Evolutionary conservation across 148 eudicot genomes (phyloP).

Genomic region (Heliosperma pusillum): DNA sequence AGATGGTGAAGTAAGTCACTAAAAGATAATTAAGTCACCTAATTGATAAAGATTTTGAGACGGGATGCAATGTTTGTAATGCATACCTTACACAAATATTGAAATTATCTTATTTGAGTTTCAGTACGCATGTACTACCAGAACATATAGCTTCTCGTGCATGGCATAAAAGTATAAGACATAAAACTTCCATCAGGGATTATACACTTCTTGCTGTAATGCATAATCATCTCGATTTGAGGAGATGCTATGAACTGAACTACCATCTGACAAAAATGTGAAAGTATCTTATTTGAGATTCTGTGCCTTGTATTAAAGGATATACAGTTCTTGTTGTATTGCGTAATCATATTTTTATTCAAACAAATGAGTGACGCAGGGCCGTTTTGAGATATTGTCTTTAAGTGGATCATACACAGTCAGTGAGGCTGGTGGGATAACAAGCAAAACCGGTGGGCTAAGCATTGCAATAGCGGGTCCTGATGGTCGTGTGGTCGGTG

Average conservation of each 20-base stretch:
- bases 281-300: background rate
- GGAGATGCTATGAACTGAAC: background rate
- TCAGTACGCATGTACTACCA: background rate
- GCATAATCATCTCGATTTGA: too few relatives aligned
- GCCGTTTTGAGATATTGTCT: constrained; percentile 69
- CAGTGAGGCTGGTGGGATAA: constrained; percentile 52
- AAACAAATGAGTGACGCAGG: constrained; percentile 42
- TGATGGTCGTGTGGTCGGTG: constrained; percentile 86
- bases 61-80: background rate
- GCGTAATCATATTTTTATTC: background rate
- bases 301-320: background rate
- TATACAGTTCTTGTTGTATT: background rate
- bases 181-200: background rate
- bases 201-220: too few relatives aligned
- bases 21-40: background rate
- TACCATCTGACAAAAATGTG: background rate
- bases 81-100: background rate
- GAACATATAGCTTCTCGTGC: background rate
- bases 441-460: constrained; percentile 60
- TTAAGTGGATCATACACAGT: constrained; percentile 61
- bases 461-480: constrained; percentile 78
- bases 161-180: background rate
- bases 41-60: background rate
- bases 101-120: background rate
- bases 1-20: background rate